phyloP scores from a whole-genome alignment of 148 eudicot species.

The Rhododendron ovatum region DNA sequence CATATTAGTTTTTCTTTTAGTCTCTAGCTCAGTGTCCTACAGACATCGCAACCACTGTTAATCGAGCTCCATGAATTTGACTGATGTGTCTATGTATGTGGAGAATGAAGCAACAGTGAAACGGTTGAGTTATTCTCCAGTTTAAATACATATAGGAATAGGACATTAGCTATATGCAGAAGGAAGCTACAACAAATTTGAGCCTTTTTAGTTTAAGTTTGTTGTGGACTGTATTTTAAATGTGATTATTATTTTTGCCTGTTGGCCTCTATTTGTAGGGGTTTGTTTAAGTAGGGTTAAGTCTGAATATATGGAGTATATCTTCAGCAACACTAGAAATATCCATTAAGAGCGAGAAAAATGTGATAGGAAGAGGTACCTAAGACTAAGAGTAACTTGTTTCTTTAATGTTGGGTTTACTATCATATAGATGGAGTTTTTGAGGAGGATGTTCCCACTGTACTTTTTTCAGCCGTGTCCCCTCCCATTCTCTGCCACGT shows the following conservation, averaged over 20 bases:
- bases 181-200: not conserved
- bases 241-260: not conserved
- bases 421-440: not conserved
- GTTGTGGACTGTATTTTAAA: not conserved
- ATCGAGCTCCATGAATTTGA: not conserved
- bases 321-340: not conserved
- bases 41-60: not conserved
- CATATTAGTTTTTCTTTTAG: not conserved
- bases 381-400: not conserved
- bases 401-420: not conserved
- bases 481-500: not conserved
- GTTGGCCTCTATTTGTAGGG: not conserved
- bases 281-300: not conserved
- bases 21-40: not conserved
- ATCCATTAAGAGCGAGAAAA: not conserved
- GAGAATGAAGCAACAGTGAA: not conserved
- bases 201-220: not conserved
- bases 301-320: not conserved
- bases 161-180: not conserved
- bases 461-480: not conserved
- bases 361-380: not conserved
- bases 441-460: not conserved
- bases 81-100: not conserved
- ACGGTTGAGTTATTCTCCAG: not conserved
- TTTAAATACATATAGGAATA: not conserved